Conservation (phyloP, 2,329 filamentous ascomycete genomes). For the Exophiala bonariae region DNA sequence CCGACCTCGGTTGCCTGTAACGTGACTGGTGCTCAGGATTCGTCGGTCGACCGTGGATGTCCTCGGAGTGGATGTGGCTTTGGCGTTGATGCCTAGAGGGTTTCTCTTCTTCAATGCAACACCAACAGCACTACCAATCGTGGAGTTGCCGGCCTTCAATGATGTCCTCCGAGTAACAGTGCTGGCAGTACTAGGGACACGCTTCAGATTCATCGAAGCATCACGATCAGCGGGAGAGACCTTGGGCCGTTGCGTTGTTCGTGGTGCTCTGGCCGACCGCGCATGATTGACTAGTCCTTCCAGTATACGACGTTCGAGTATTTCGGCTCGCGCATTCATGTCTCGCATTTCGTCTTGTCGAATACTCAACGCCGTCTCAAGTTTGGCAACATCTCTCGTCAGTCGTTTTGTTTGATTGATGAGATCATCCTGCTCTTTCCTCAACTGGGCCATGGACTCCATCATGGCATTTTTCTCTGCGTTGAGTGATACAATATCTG, state of each 20-base stretch:
- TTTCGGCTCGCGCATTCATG: conserved; percentile 88
- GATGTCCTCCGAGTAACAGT: conserved; percentile 41
- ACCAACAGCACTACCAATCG: conserved; percentile 36
- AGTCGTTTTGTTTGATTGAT: conserved; percentile 75
- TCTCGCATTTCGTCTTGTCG: conserved; percentile 86
- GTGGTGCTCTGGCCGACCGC: conserved; percentile 67
- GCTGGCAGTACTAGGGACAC: conserved; percentile 48
- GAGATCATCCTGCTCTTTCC: conserved; percentile 63
- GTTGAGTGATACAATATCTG: conserved; percentile 49
- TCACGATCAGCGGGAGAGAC: conserved; percentile 25
- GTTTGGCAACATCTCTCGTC: conserved; percentile 80
- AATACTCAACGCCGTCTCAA: conserved; percentile 86
- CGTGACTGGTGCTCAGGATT: conserved; percentile 88
- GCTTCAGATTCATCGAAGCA: conserved; percentile 54
- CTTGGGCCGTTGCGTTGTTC: conserved; percentile 48
- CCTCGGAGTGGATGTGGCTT: conserved; percentile 47
- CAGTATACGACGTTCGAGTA: conserved; percentile 85
- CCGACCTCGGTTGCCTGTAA: conserved; percentile 66
- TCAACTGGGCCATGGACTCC: conserved; percentile 52
- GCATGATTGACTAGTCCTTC: conserved; percentile 97
- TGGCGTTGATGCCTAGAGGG: conserved; percentile 38
- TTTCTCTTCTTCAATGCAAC: conserved; percentile 54
- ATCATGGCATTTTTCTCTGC: conserved; percentile 65
- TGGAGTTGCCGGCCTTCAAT: conserved; percentile 33
- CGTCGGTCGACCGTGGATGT: conserved; percentile 61